phyloP scores from a whole-genome alignment of 140 eudicot genomes.

The Flaveria floridana region DNA sequence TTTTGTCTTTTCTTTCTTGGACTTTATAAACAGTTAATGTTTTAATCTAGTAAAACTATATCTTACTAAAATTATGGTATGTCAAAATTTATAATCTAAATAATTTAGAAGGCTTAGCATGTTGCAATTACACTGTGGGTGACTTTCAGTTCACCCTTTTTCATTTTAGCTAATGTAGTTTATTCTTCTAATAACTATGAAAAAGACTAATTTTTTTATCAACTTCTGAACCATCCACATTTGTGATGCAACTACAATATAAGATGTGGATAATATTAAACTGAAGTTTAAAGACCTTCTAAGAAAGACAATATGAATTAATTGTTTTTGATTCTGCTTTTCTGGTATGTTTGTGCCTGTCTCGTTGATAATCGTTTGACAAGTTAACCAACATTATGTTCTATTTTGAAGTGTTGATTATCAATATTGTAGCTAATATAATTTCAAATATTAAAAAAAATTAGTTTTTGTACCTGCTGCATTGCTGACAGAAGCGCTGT shows the following conservation, averaged over 20 bases:
- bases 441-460: neutral
- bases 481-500: conserved; percentile 93
- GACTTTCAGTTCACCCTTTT: neutral
- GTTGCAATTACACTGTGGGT: neutral
- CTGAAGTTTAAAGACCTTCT: neutral
- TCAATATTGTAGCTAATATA: conserved; percentile 7
- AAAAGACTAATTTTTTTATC: neutral
- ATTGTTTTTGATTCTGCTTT: neutral
- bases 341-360: neutral
- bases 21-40: neutral
- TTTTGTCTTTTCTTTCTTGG: neutral
- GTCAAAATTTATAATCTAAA: neutral
- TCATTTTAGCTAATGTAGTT: neutral
- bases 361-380: neutral
- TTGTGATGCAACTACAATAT: neutral
- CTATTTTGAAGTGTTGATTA: neutral
- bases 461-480: conserved; percentile 68
- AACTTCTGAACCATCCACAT: conserved; percentile 12
- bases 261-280: neutral
- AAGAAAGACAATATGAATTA: neutral
- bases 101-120: neutral
- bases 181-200: neutral
- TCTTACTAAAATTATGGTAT: neutral
- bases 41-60: neutral
- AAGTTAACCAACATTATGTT: neutral